Conservation (phyloP, 768 basidiomycete genomes). For the Suillus discolor region DNA sequence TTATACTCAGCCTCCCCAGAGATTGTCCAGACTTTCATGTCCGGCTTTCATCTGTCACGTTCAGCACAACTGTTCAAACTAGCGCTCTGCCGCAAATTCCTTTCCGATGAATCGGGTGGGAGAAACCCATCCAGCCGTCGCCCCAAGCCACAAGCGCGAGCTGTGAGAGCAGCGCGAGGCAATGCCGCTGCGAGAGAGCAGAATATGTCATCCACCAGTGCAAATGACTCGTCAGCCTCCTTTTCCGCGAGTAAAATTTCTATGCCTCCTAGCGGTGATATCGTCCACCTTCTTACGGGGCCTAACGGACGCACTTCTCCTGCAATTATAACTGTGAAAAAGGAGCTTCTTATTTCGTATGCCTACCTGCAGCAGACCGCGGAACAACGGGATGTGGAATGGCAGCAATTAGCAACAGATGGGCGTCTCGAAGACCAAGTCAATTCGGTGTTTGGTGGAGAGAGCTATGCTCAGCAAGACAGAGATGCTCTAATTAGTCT, state of each 20-base stretch:
- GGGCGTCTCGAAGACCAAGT: conserved; percentile 30
- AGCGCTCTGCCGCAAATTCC: conserved; percentile 42
- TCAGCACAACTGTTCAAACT: conserved; percentile 44
- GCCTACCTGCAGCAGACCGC: conserved; percentile 35
- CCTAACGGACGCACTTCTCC: conserved; percentile 18
- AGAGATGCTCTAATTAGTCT: conserved; percentile 4
- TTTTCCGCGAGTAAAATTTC: conserved; percentile 29
- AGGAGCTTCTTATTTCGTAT: conserved; percentile 41
- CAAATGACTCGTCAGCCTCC: conserved; percentile 16
- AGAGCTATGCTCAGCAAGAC: conserved; percentile 8
- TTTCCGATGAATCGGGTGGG: conserved; percentile 28
- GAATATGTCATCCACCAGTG: not conserved
- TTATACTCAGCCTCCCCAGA: conserved; percentile 33
- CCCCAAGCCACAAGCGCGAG: conserved; percentile 37
- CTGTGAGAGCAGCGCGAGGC: conserved; percentile 20
- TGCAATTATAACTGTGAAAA: conserved; percentile 35
- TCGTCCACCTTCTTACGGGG: conserved; percentile 33
- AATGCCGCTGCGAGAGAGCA: not conserved
- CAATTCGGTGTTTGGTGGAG: conserved; percentile 26
- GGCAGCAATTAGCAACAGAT: conserved; percentile 31
- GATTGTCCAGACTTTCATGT: conserved; percentile 38
- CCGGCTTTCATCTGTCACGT: conserved; percentile 37
- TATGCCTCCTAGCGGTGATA: conserved; percentile 10
- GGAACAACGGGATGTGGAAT: conserved; percentile 35
- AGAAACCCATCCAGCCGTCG: conserved; percentile 24